Evolutionary conservation across 176 grass and related monocot species (phyloP).

Genomic region (Echinochloa phyllopogon): DNA sequence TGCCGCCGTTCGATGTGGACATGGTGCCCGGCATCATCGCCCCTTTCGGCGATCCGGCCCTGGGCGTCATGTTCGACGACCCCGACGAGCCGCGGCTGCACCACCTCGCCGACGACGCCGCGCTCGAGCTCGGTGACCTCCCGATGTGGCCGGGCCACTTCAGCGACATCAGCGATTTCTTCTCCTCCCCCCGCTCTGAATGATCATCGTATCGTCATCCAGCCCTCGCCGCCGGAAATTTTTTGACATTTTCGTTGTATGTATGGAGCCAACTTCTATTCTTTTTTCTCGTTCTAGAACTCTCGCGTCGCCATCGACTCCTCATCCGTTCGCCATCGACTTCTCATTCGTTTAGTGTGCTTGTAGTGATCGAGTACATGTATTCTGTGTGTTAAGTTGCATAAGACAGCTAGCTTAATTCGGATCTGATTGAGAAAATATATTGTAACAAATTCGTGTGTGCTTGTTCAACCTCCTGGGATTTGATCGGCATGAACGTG

Average conservation of each 20-base stretch:
- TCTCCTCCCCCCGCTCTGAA: neutral
- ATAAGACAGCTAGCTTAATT: neutral
- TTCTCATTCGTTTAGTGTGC: neutral
- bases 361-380: neutral
- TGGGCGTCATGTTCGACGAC: conserved; percentile 24
- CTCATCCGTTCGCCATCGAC: neutral
- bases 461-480: neutral
- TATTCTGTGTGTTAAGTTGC: neutral
- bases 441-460: neutral
- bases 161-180: conserved; percentile 26
- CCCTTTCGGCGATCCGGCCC: conserved; percentile 33
- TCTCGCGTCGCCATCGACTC: neutral
- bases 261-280: conserved; percentile 9
- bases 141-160: conserved; percentile 35
- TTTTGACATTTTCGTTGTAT: conserved; percentile 25
- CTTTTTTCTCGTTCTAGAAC: neutral
- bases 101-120: neutral
- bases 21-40: neutral
- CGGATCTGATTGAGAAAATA: neutral
- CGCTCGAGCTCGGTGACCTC: conserved; percentile 44
- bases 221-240: neutral
- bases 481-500: neutral
- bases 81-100: neutral
- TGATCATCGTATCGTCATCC: neutral
- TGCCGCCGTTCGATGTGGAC: neutral